Base-by-base conservation (phyloP, 2,329 filamentous ascomycete genomes). In the Thelonectria rubi region DNA sequence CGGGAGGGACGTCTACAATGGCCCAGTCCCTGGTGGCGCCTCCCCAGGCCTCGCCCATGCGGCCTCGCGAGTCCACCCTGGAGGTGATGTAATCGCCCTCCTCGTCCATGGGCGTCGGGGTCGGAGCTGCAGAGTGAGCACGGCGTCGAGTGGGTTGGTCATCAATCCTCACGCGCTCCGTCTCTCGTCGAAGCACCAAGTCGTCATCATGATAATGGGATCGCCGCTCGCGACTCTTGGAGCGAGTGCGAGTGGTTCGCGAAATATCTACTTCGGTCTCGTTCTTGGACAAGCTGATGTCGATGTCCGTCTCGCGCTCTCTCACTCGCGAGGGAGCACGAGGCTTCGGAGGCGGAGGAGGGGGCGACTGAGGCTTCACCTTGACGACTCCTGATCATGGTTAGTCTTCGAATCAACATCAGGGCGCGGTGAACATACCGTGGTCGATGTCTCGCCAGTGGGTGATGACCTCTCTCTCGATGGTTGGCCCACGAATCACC, bases 401-500 rank as follows among this genome's bases (percentile, higher is more conserved):
- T 72, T 52, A 71, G 62, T 10, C 11, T 40, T 61, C 2, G 32
- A 43, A 37, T 14, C n/a, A 17, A 18, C 8, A n/a, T 6, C 9
- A 21, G 5, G 14, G 24, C 24, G 5, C 47, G 7, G 9, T 21
- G 8, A 40, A 26, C 87, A 74, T 81, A 92, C 91, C 93, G 78
- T 97, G 92, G 73, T 97, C 91, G 69, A 96, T 90, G 73, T 94
- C 91, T 60, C 89, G 86, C 74, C 95, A 94, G 77, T 95, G 92
- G 0, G 92, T 96, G 67, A 96, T 94, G 60, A 97, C 88, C 74
- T 97, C 92, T 72, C 94, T 88, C 77, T 94, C 91, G 69, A 97
- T 92, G 1, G 90, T 91, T 34, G 93, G 93, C 18, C 89, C 88
- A 43, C 88, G 85, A 70, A 95, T 89, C 46, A 91, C 83, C 65